Conservation (phyloP, 2,329 filamentous ascomycete genomes). For the Nigrospora oryzae region DNA sequence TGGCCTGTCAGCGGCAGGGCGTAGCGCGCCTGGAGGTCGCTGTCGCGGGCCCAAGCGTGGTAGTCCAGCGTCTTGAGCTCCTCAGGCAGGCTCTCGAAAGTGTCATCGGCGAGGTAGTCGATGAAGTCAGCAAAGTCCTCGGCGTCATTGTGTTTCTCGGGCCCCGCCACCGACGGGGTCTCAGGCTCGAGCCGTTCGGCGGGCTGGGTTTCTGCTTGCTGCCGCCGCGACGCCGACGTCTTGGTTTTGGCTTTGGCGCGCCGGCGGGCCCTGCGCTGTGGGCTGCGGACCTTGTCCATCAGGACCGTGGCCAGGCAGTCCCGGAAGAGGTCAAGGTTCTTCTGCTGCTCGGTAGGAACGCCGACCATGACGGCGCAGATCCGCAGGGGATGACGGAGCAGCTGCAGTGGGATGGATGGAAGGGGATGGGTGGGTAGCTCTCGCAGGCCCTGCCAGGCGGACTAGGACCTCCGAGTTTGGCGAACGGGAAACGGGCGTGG, state of each 20-base stretch:
- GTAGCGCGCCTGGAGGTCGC: conserved; percentile 44
- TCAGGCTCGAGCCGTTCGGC: background rate
- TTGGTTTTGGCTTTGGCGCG: conserved; percentile 26
- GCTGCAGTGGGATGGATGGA: too few species aligned
- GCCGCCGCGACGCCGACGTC: background rate
- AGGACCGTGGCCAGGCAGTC: conserved; percentile 66
- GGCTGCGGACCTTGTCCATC: conserved; percentile 47
- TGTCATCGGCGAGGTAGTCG: conserved; percentile 65
- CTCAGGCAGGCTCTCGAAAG: conserved; percentile 57
- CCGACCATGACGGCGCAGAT: too few species aligned
- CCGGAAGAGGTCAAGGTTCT: conserved; percentile 61
- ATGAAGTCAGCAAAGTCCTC: conserved; percentile 74
- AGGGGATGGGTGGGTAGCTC: too few species aligned
- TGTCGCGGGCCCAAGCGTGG: conserved; percentile 39
- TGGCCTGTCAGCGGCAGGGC: conserved; percentile 43
- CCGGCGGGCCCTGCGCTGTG: conserved; percentile 34
- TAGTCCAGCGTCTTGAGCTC: conserved; percentile 56
- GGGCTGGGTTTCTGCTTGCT: background rate
- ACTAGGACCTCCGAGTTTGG: too few species aligned
- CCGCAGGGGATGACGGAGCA: too few species aligned
- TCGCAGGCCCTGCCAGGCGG: too few species aligned
- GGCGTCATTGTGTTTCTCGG: conserved; percentile 25
- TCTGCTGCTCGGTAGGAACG: conserved; percentile 7
- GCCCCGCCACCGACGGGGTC: conserved; percentile 4
- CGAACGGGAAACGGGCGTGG: too few species aligned